Percentiles rank a stretch among this genome's conserved stretches.
These are phyloP conservation scores for Gyrodon tennesseensis DNA, from an alignment of 1,284 basidiomycete genomes.

Conservation along the genomic window DNA sequence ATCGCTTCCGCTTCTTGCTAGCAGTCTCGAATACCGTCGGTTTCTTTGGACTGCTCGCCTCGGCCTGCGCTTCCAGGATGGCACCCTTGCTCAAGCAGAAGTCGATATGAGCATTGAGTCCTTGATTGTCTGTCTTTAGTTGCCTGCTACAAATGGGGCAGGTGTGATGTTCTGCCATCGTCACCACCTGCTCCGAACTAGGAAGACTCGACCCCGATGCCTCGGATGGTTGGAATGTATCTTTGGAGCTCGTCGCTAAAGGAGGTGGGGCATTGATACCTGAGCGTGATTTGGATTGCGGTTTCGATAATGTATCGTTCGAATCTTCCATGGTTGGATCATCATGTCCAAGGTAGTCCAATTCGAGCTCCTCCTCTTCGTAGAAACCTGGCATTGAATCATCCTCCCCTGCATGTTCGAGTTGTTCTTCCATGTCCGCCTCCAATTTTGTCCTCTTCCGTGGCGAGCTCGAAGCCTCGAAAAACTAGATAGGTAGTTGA, in stretches of 20 bases:
- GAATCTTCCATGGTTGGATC: slow-evolving; percentile 32
- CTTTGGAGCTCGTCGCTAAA: slow-evolving; percentile 6
- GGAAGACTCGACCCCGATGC: slow-evolving; percentile 18
- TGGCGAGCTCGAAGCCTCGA: slow-evolving; percentile 48
- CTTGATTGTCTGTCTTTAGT: slow-evolving; percentile 62
- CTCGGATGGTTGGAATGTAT: neutral
- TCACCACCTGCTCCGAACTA: slow-evolving; percentile 6
- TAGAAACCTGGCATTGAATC: slow-evolving; percentile 58
- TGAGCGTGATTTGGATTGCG: slow-evolving; percentile 30
- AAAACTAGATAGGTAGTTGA: slow-evolving; percentile 51
- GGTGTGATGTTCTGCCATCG: slow-evolving; percentile 27
- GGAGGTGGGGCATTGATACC: neutral
- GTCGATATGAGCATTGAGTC: slow-evolving; percentile 72
- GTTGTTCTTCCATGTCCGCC: slow-evolving; percentile 16
- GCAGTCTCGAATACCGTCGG: slow-evolving; percentile 1
- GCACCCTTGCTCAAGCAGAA: slow-evolving; percentile 72
- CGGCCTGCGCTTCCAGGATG: slow-evolving; percentile 64
- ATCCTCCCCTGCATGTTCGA: slow-evolving; percentile 43
- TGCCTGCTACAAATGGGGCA: slow-evolving; percentile 68
- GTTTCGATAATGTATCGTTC: slow-evolving; percentile 16
- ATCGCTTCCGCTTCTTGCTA: slow-evolving; percentile 29
- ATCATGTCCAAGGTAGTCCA: slow-evolving; percentile 28
- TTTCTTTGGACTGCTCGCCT: slow-evolving; percentile 40
- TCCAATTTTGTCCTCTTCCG: slow-evolving; percentile 49
- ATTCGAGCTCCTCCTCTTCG: slow-evolving; percentile 48